These are phyloP conservation scores for Kurtzmaniella quercitrusa DNA, from an alignment of 1,139 yeast species.

Conservation along the genomic window DNA sequence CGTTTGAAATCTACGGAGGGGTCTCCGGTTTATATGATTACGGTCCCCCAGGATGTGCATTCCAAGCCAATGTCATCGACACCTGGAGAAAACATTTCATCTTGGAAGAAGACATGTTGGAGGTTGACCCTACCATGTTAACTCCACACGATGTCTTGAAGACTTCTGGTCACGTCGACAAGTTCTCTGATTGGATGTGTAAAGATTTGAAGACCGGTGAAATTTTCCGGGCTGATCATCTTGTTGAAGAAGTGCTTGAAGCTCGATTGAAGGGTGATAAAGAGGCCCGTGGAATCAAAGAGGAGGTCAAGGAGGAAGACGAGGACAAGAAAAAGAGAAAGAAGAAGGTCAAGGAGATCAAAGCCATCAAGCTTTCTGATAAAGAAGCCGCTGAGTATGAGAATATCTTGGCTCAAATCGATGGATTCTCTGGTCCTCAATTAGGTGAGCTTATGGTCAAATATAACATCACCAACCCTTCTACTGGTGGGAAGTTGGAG, in stretches of 20 bases:
- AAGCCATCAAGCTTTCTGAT: conserved; percentile 84
- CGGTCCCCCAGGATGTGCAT: conserved; percentile 99
- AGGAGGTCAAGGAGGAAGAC: conserved; percentile 54
- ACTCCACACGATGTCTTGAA: conserved; percentile 97
- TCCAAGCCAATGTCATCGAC: conserved; percentile 92
- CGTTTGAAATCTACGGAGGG: conserved; percentile 97
- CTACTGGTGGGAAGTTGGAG: conserved; percentile 78
- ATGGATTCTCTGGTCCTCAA: conserved; percentile 89
- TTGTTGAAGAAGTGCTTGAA: conserved; percentile 96
- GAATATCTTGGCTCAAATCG: conserved; percentile 84
- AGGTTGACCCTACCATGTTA: conserved; percentile 95
- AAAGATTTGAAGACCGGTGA: conserved; percentile 94
- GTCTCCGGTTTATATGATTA: conserved; percentile 97
- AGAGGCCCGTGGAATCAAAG: conserved; percentile 80
- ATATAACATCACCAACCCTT: conserved; percentile 85
- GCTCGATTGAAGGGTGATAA: conserved; percentile 93
- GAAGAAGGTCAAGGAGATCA: conserved; percentile 95
- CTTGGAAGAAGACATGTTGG: conserved; percentile 97
- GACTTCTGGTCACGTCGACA: conserved; percentile 98
- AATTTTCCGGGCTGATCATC: conserved; percentile 96
- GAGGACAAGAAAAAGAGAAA: conserved; percentile 79
- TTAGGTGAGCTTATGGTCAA: conserved; percentile 83
- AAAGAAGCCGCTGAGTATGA: conserved; percentile 76
- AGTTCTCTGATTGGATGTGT: conserved; percentile 99
- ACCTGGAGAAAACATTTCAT: conserved; percentile 97